phyloP scores from a whole-genome alignment of 768 basidiomycete genomes.

The Rhodocollybia butyracea region DNA sequence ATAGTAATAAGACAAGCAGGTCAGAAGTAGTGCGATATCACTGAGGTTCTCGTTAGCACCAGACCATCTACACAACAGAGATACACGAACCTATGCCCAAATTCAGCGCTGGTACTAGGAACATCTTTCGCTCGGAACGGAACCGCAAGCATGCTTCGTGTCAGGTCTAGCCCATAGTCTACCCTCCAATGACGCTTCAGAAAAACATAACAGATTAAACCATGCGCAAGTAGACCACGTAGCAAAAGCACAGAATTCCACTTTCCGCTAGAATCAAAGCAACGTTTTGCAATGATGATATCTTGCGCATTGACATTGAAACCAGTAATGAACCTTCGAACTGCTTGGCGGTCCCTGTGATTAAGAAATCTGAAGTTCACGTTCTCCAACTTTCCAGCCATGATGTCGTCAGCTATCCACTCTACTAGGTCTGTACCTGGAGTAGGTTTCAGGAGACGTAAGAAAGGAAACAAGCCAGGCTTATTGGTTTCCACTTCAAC shows the following conservation, averaged over 20 bases:
- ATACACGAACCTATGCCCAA: constrained; percentile 53
- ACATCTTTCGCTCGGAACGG: constrained; percentile 54
- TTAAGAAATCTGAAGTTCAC: constrained; percentile 12
- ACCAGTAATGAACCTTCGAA: constrained; percentile 21
- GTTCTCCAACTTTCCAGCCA: constrained; percentile 15
- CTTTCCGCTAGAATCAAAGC: constrained; percentile 8
- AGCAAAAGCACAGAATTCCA: constrained; percentile 41
- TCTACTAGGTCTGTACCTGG: constrained; percentile 15
- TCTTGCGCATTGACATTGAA: constrained; percentile 1
- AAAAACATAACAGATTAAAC: constrained; percentile 36
- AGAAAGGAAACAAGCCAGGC: constrained; percentile 9
- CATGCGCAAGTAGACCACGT: constrained; percentile 41
- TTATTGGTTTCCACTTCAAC: neutral
- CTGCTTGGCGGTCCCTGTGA: constrained; percentile 10
- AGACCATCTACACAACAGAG: too few relatives aligned
- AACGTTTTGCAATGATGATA: constrained; percentile 14
- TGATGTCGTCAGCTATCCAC: constrained; percentile 16
- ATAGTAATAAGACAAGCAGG: constrained; percentile 49
- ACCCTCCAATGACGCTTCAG: constrained; percentile 44
- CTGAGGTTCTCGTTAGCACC: too few relatives aligned
- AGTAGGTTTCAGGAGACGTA: constrained; percentile 16
- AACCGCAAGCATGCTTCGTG: constrained; percentile 44
- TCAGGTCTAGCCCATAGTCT: constrained; percentile 44
- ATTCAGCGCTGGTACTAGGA: constrained; percentile 43
- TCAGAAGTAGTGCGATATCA: constrained; percentile 44